Evolutionary conservation across 2,329 filamentous ascomycete genomes (phyloP).

Genomic region (Claviceps cyperi): DNA sequence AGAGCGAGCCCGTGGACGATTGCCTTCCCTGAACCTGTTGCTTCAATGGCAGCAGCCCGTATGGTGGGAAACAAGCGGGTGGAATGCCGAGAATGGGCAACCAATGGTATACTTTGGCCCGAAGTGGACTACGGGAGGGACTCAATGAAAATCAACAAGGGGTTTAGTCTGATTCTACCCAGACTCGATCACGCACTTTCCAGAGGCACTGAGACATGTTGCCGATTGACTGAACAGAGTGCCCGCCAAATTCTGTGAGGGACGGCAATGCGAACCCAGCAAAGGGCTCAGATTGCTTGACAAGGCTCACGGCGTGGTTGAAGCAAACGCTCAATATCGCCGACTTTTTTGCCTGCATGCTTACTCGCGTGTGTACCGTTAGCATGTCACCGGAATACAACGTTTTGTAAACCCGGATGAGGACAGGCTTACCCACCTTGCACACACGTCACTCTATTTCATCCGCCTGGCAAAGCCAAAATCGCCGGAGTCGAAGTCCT

Average conservation of each 20-base stretch:
- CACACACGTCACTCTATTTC: not conserved
- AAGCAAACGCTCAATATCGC: not conserved
- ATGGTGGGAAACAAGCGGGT: not conserved
- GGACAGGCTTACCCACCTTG: not conserved
- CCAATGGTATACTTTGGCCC: conserved; percentile 1
- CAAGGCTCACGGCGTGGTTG: not conserved
- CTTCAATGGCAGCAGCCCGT: not conserved
- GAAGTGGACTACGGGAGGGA: not conserved
- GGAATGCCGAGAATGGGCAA: conserved; percentile 2
- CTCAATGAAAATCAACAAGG: conserved; percentile 1
- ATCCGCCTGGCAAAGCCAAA: not conserved
- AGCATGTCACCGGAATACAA: not conserved
- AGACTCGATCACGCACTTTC: conserved; percentile 4
- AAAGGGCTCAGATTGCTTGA: not conserved
- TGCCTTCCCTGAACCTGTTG: not conserved
- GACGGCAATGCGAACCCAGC: not conserved
- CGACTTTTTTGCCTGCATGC: not conserved
- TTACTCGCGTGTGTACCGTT: not conserved
- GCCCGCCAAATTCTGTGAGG: conserved; percentile 2
- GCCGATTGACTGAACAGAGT: not conserved
- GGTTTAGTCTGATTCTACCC: conserved; percentile 1
- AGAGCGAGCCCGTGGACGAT: not conserved
- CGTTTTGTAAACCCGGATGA: not conserved
- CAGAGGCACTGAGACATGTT: not conserved
- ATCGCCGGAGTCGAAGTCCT: not conserved